phyloP scores from a whole-genome alignment of 2,329 filamentous ascomycete species.

The Colletotrichum higginsianum region DNA sequence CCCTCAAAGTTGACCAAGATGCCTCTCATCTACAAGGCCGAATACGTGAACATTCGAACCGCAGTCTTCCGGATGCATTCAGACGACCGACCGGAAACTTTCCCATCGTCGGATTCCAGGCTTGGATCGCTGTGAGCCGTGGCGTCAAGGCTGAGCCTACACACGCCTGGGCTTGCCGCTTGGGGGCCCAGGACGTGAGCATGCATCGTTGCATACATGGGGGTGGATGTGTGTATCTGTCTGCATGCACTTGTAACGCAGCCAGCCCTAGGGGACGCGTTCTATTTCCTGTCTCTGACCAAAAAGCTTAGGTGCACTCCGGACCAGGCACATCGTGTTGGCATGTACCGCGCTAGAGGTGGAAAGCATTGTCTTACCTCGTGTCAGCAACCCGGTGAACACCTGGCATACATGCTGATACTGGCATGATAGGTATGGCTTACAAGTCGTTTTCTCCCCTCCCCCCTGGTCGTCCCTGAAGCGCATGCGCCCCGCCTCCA shows the following conservation, averaged over 20 bases:
- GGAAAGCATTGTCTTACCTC: conserved; percentile 22
- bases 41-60: not conserved
- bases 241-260: conserved; percentile 16
- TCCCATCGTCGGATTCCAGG: conserved; percentile 10
- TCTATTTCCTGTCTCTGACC: not conserved
- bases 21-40: not conserved
- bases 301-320: conserved; percentile 1
- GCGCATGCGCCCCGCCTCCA: not conserved
- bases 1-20: too few relatives aligned
- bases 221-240: conserved; percentile 5
- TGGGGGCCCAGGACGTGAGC: not conserved
- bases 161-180: conserved; percentile 16
- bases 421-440: not conserved
- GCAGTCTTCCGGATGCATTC: conserved; percentile 18
- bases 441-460: not conserved
- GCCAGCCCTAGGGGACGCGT: not conserved
- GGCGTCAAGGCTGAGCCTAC: conserved; percentile 23
- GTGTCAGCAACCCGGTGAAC: conserved; percentile 9
- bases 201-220: conserved; percentile 11
- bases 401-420: not conserved
- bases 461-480: not conserved
- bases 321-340: not conserved
- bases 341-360: conserved; percentile 11
- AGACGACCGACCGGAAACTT: conserved; percentile 26
- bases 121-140: not conserved